Conservation (phyloP, 352 stramenopile species). For the Pythium grandisporangium region DNA sequence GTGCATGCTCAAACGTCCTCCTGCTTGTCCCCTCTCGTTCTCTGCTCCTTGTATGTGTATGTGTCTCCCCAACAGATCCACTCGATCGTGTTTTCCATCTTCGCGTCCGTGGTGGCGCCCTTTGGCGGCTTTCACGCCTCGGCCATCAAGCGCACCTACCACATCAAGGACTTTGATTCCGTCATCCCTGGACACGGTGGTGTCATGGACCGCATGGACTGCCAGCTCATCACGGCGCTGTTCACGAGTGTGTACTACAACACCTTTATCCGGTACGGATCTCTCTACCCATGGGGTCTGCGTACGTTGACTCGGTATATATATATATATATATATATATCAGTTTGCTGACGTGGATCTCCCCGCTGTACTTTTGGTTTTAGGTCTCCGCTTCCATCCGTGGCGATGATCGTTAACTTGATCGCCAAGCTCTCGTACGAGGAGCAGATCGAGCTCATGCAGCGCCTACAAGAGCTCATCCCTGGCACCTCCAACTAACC, state of each 20-base stretch:
- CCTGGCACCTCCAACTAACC: too few relatives aligned
- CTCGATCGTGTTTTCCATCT: conserved; percentile 94
- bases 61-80: too few relatives aligned
- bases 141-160: conserved; percentile 98
- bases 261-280: conserved; percentile 90
- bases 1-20: too few relatives aligned
- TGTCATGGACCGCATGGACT: conserved; percentile 97
- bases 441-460: conserved; percentile 63
- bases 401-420: conserved; percentile 69
- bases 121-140: conserved; percentile 99
- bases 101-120: conserved; percentile 96
- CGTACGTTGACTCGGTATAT: conserved; percentile 15
- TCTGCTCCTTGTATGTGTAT: too few relatives aligned
- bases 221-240: conserved; percentile 92
- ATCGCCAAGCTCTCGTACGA: conserved; percentile 49
- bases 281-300: background rate
- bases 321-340: too few relatives aligned
- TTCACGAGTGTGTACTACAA: conserved; percentile 97
- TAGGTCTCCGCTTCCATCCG: conserved; percentile 51
- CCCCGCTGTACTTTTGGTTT: too few relatives aligned
- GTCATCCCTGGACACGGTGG: conserved; percentile 98
- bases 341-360: background rate
- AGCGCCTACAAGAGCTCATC: conserved; percentile 61
- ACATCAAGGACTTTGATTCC: conserved; percentile 99
- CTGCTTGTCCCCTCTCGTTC: too few relatives aligned